Conservation (phyloP, 208 protist genomes). For the Crithidia brevicula region DNA sequence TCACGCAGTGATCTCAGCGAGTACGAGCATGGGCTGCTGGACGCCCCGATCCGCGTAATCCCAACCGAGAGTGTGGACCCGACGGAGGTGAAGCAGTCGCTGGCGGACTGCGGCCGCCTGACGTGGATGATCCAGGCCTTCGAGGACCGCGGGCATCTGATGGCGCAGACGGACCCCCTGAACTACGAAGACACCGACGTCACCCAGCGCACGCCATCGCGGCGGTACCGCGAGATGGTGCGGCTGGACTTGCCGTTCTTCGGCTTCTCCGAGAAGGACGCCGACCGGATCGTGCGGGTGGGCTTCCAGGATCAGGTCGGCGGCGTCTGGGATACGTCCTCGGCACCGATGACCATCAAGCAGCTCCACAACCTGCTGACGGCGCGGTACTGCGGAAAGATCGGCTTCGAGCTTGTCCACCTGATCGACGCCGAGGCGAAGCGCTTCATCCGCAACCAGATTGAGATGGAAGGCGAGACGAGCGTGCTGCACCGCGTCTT, state of each 20-base stretch:
- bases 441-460: conserved; percentile 92
- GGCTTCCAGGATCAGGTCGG: conserved; percentile 79
- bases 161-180: conserved; percentile 85
- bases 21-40: conserved; percentile 64
- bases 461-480: conserved; percentile 78
- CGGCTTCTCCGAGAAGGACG: conserved; percentile 74
- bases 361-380: conserved; percentile 82
- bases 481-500: conserved; percentile 58
- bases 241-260: conserved; percentile 84
- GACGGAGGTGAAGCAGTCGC: conserved; percentile 66
- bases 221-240: conserved; percentile 59
- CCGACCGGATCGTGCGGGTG: conserved; percentile 76
- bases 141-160: conserved; percentile 86
- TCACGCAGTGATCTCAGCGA: conserved; percentile 36
- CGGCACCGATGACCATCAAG: conserved; percentile 75
- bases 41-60: conserved; percentile 68
- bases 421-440: conserved; percentile 87
- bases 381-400: conserved; percentile 85
- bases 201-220: conserved; percentile 48
- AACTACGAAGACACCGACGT: conserved; percentile 64
- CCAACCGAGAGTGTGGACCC: conserved; percentile 39
- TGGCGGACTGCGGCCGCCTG: conserved; percentile 76
- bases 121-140: conserved; percentile 92
- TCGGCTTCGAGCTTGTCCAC: conserved; percentile 96
- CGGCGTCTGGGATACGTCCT: conserved; percentile 71